Percentiles rank a stretch among this genome's conserved stretches.
These are phyloP conservation scores for Dactylonectria estremocensis DNA, from an alignment of 2,329 filamentous ascomycete species.

Conservation along the genomic window DNA sequence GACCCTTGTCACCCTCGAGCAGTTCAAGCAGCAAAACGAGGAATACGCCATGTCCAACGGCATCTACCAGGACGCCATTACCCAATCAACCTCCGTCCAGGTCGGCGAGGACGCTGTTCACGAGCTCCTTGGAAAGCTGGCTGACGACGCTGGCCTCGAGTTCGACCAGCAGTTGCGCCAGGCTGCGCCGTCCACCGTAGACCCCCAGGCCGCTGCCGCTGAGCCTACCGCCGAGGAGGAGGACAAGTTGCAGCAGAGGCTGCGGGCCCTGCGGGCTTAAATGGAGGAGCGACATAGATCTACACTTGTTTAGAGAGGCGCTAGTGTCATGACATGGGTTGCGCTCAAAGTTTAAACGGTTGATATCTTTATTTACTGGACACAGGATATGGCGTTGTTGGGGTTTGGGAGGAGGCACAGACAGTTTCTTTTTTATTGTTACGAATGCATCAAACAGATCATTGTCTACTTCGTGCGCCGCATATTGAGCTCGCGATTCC, in stretches of 20 bases:
- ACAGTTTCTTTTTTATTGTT: slow-evolving; percentile 23
- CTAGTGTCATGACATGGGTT: slow-evolving; percentile 10
- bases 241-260: slow-evolving; percentile 77
- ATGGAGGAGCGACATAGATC: neutral
- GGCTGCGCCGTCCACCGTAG: slow-evolving; percentile 69
- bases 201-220: slow-evolving; percentile 70
- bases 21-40: slow-evolving; percentile 74
- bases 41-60: slow-evolving; percentile 76
- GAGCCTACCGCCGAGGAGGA: slow-evolving; percentile 85
- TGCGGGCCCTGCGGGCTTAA: slow-evolving; percentile 70
- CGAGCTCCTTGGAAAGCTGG: slow-evolving; percentile 86
- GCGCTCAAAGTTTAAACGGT: slow-evolving; percentile 18
- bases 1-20: slow-evolving; percentile 73
- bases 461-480: slow-evolving; percentile 25
- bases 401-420: slow-evolving; percentile 30
- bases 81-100: slow-evolving; percentile 80
- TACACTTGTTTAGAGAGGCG: slow-evolving; percentile 6
- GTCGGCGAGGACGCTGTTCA: slow-evolving; percentile 89
- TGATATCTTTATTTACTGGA: slow-evolving; percentile 32
- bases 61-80: slow-evolving; percentile 90
- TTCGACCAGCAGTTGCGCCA: slow-evolving; percentile 80
- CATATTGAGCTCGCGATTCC: neutral
- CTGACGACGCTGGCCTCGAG: slow-evolving; percentile 90
- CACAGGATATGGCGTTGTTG: slow-evolving; percentile 44
- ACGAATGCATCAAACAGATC: slow-evolving; percentile 18